phyloP scores from a whole-genome alignment of 2,329 filamentous ascomycete species.

The Dactylellina cionopaga region DNA sequence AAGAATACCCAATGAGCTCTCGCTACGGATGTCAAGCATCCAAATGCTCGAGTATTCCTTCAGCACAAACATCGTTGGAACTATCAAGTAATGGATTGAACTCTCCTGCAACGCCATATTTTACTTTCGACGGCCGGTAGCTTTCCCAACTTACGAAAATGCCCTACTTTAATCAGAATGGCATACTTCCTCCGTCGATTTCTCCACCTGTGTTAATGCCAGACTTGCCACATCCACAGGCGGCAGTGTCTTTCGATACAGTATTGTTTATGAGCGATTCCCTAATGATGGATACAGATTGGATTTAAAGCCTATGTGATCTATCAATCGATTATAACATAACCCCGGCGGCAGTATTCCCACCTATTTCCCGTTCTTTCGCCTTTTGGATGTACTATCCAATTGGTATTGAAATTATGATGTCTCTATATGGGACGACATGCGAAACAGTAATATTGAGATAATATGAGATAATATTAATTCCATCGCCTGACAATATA shows the following conservation, averaged over 20 bases:
- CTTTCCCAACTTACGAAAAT: conserved; percentile 42
- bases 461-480: too few species aligned
- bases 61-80: conserved; percentile 37
- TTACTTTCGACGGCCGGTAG: conserved; percentile 46
- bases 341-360: conserved; percentile 21
- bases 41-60: conserved; percentile 41
- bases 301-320: conserved; percentile 15
- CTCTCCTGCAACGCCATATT: conserved; percentile 40
- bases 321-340: too few species aligned
- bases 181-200: conserved; percentile 29
- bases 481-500: too few species aligned
- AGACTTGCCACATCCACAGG: conserved; percentile 38
- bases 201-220: conserved; percentile 45
- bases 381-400: too few species aligned
- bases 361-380: conserved; percentile 44
- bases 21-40: conserved; percentile 40
- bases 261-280: conserved; percentile 46
- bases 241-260: conserved; percentile 32
- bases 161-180: conserved; percentile 41
- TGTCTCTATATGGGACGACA: too few species aligned
- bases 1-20: conserved; percentile 41
- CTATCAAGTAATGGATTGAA: conserved; percentile 25
- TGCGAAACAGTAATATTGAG: too few species aligned
- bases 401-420: too few species aligned
- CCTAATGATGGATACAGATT: conserved; percentile 49